phyloP scores from a whole-genome alignment of 768 basidiomycete species.

The Tephrocybe sp. region DNA sequence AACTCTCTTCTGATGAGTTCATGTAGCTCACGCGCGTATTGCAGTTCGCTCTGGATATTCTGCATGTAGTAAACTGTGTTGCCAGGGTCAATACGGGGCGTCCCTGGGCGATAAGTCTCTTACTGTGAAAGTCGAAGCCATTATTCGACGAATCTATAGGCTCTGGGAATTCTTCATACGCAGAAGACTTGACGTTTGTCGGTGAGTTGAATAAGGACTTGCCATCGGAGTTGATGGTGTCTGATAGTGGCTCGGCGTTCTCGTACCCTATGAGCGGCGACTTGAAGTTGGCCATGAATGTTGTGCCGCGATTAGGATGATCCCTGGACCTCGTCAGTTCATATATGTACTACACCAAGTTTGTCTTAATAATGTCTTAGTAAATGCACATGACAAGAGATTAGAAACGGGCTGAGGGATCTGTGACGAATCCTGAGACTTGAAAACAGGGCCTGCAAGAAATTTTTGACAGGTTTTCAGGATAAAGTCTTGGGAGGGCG shows the following conservation, averaged over 20 bases:
- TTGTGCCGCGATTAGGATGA: background rate
- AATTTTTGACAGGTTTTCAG: too few relatives aligned
- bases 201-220: slow-evolving; percentile 54
- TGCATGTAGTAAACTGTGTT: slow-evolving; percentile 62
- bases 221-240: slow-evolving; percentile 47
- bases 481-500: too few relatives aligned
- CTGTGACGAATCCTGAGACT: too few relatives aligned
- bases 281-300: slow-evolving; percentile 17
- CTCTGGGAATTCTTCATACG: slow-evolving; percentile 52
- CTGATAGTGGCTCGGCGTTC: slow-evolving; percentile 39
- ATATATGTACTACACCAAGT: too few relatives aligned
- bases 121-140: slow-evolving; percentile 75
- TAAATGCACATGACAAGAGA: too few relatives aligned
- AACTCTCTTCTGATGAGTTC: slow-evolving; percentile 61
- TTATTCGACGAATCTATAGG: slow-evolving; percentile 53
- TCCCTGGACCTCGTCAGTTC: background rate
- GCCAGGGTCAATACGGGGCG: background rate
- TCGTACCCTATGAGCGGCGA: slow-evolving; percentile 38
- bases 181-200: slow-evolving; percentile 36
- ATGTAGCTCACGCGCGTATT: slow-evolving; percentile 54
- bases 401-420: too few relatives aligned
- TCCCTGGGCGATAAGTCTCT: slow-evolving; percentile 17
- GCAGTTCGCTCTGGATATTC: slow-evolving; percentile 34
- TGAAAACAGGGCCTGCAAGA: too few relatives aligned
- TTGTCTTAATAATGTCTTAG: too few relatives aligned